phyloP scores from a whole-genome alignment of 1,284 basidiomycete species.

The Xerocomus amazonicus region DNA sequence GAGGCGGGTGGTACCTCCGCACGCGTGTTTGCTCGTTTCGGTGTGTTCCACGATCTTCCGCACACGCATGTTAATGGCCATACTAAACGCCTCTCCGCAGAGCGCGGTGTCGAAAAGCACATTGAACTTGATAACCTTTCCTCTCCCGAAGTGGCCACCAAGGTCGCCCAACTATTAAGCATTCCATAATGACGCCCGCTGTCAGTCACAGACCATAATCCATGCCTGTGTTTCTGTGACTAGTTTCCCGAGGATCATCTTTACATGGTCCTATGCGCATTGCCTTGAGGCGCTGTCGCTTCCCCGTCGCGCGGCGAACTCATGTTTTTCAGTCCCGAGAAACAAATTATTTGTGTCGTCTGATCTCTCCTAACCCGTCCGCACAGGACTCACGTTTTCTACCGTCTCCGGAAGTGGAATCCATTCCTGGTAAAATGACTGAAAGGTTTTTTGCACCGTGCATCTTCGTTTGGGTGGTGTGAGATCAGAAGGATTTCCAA shows the following conservation, averaged over 20 bases:
- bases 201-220: slow-evolving; percentile 9
- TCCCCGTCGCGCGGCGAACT: slow-evolving; percentile 11
- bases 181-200: slow-evolving; percentile 14
- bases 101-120: slow-evolving; percentile 76
- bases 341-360: not conserved
- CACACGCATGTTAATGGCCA: slow-evolving; percentile 9
- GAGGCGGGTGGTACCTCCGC: slow-evolving; percentile 89
- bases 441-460: slow-evolving; percentile 1
- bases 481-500: not conserved
- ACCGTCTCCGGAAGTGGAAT: not conserved
- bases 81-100: slow-evolving; percentile 36
- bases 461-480: not conserved
- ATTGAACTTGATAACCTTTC: slow-evolving; percentile 78
- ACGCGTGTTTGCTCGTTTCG: slow-evolving; percentile 86
- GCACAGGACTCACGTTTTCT: slow-evolving; percentile 1
- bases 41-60: slow-evolving; percentile 49
- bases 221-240: not conserved
- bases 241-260: not conserved
- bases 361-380: not conserved
- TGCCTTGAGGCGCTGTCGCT: slow-evolving; percentile 23
- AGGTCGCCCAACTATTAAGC: slow-evolving; percentile 59
- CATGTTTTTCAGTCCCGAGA: slow-evolving; percentile 16
- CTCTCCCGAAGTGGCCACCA: slow-evolving; percentile 65
- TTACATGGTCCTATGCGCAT: not conserved
- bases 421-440: slow-evolving; percentile 1